A percentile compares a stretch with the other conserved stretches of the same genome.
Evolutionary conservation across 2,329 filamentous ascomycete genomes (phyloP).

Genomic region (Penicillium sp.): DNA sequence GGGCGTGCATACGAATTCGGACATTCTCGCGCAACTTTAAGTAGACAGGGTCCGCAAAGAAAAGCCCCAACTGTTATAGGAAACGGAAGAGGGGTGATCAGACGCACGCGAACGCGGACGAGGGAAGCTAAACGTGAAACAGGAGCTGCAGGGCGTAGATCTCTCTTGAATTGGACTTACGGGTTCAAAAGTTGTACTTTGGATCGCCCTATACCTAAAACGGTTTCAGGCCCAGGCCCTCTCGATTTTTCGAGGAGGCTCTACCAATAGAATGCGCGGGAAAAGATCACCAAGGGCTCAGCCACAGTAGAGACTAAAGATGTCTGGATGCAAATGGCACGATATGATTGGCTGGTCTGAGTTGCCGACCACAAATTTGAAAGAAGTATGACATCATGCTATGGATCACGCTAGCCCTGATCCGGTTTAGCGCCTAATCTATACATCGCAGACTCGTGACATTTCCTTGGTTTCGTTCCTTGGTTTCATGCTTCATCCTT

Average conservation of each 20-base stretch:
- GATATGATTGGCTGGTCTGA: neutral
- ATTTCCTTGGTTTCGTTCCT: neutral
- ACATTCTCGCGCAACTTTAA: neutral
- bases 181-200: neutral
- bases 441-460: neutral
- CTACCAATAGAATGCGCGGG: neutral
- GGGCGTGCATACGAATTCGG: slow-evolving; percentile 1
- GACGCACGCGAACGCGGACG: neutral
- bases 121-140: neutral
- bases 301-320: neutral
- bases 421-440: neutral
- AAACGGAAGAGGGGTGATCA: neutral
- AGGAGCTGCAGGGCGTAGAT: neutral
- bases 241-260: neutral
- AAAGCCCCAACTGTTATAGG: neutral
- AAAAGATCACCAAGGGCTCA: neutral
- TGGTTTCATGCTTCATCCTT: neutral
- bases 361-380: neutral
- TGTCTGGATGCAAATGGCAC: neutral
- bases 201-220: neutral
- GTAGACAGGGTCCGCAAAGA: neutral
- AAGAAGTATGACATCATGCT: neutral
- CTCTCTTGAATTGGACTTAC: neutral
- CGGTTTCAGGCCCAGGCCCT: neutral
- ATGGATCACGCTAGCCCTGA: neutral